phyloP scores from a whole-genome alignment of 306 rosid species.

The Castanea sativa region DNA sequence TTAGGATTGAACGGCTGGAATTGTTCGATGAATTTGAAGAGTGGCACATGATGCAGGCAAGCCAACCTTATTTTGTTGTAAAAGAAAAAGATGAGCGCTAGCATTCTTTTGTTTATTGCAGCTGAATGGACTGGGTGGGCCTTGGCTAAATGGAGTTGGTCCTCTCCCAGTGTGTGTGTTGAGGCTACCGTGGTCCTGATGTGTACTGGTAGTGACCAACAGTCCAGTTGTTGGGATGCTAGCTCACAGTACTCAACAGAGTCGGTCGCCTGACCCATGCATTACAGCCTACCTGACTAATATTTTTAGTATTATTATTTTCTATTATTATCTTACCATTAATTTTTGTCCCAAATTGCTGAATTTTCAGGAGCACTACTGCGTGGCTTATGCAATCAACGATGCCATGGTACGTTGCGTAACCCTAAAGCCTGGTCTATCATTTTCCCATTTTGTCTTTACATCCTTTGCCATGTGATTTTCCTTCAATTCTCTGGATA shows the following conservation, averaged over 20 bases:
- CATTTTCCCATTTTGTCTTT: not conserved
- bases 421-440: not conserved
- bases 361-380: slow-evolving; percentile 96
- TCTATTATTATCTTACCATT: slow-evolving; percentile 7
- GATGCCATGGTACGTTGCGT: slow-evolving; percentile 68
- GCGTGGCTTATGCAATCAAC: slow-evolving; percentile 89
- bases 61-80: slow-evolving; percentile 26
- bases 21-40: slow-evolving; percentile 96
- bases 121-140: slow-evolving; percentile 13
- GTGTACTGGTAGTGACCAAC: slow-evolving; percentile 6
- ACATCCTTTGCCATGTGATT: slow-evolving; percentile 12
- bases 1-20: slow-evolving; percentile 93
- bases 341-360: slow-evolving; percentile 19
- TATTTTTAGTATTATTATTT: slow-evolving; percentile 3
- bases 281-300: slow-evolving; percentile 4
- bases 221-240: slow-evolving; percentile 14
- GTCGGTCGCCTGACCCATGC: slow-evolving; percentile 8
- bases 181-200: slow-evolving; percentile 1
- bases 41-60: slow-evolving; percentile 99
- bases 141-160: slow-evolving; percentile 7
- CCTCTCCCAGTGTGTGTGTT: not conserved
- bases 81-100: slow-evolving; percentile 15
- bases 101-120: slow-evolving; percentile 12
- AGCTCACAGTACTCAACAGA: not conserved
- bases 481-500: not conserved